A percentile compares a stretch with the other conserved stretches of the same genome.
Evolutionary conservation across 345 rosid genomes (phyloP).

Genomic region (Clarkia xantiana): DNA sequence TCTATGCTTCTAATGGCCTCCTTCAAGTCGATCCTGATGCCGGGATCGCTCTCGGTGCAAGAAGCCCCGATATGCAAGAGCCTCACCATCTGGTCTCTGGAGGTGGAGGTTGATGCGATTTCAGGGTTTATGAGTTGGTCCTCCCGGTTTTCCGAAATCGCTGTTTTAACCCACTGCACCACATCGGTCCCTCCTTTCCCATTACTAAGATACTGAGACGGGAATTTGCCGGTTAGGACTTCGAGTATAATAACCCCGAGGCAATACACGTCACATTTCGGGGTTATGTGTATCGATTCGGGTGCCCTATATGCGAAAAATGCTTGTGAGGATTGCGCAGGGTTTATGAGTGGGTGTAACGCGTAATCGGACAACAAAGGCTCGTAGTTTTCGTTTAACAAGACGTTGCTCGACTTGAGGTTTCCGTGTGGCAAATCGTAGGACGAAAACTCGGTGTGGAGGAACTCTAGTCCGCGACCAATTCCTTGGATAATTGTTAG

Average conservation of each 20-base stretch:
- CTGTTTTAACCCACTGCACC: slow-evolving; percentile 40
- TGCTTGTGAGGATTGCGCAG: slow-evolving; percentile 20
- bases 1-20: slow-evolving; percentile 52
- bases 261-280: slow-evolving; percentile 65
- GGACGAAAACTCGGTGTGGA: slow-evolving; percentile 40
- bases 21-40: slow-evolving; percentile 31
- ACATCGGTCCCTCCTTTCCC: slow-evolving; percentile 51
- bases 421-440: slow-evolving; percentile 71
- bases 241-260: slow-evolving; percentile 65
- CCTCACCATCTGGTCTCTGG: slow-evolving; percentile 25
- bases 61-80: slow-evolving; percentile 44
- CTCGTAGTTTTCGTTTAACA: slow-evolving; percentile 33
- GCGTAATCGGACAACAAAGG: slow-evolving; percentile 61
- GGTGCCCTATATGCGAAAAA: slow-evolving; percentile 56
- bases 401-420: slow-evolving; percentile 77
- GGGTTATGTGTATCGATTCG: slow-evolving; percentile 36
- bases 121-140: slow-evolving; percentile 62
- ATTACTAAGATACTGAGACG: slow-evolving; percentile 46
- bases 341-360: slow-evolving; percentile 33
- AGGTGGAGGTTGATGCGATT: slow-evolving; percentile 18
- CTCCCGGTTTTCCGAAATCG: slow-evolving; percentile 21
- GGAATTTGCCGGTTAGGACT: slow-evolving; percentile 64
- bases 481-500: slow-evolving; percentile 50
- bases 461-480: slow-evolving; percentile 42
- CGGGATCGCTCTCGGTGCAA: slow-evolving; percentile 40